These are phyloP conservation scores for Fusarium virguliforme DNA, from an alignment of 2,329 filamentous ascomycete genomes.

Conservation along the genomic window DNA sequence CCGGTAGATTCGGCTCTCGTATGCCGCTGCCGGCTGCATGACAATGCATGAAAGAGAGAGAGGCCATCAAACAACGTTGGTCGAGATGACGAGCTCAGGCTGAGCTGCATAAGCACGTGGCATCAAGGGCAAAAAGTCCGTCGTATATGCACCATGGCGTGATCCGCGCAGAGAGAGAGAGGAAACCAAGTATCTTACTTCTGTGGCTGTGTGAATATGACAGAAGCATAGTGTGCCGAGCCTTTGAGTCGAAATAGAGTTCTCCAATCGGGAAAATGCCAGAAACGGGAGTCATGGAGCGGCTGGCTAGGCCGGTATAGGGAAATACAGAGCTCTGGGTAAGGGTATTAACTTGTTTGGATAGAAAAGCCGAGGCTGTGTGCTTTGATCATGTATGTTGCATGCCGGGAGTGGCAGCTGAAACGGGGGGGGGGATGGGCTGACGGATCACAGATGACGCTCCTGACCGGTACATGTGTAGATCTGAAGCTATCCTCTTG, in stretches of 20 bases:
- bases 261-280: conserved; percentile 15
- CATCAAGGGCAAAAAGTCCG: background rate
- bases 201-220: background rate
- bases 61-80: background rate
- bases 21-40: background rate
- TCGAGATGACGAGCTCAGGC: background rate
- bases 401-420: conserved; percentile 1
- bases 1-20: conserved; percentile 20
- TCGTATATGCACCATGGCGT: conserved; percentile 29
- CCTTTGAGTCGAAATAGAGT: conserved; percentile 5
- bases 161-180: background rate
- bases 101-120: background rate
- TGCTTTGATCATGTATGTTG: conserved; percentile 3
- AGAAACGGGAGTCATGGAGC: background rate
- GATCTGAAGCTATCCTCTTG: conserved; percentile 3
- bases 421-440: background rate
- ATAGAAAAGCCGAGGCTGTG: background rate
- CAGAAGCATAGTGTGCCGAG: background rate
- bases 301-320: conserved; percentile 4
- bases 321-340: background rate
- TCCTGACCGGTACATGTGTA: background rate
- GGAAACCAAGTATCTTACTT: background rate
- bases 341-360: background rate
- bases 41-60: background rate
- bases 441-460: conserved; percentile 7